Percentiles rank a stretch among this genome's conserved stretches.
phyloP scores from a whole-genome alignment of 805 yeast genomes.

The Huiozyma sinensis region DNA sequence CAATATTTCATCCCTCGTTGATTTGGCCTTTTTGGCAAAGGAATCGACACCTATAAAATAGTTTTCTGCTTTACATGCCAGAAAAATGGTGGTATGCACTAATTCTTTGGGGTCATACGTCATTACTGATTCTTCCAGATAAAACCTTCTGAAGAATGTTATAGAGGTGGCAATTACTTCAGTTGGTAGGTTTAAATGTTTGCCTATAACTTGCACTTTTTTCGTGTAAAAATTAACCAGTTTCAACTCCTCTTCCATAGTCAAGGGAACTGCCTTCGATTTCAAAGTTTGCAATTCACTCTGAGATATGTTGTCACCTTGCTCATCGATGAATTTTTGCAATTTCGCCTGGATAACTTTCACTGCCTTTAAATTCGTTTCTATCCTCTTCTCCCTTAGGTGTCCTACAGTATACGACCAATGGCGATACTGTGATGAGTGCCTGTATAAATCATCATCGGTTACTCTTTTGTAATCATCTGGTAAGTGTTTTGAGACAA shows the following conservation, averaged over 20 bases:
- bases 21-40: slow-evolving; percentile 61
- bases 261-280: slow-evolving; percentile 35
- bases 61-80: slow-evolving; percentile 91
- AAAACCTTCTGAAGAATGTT: slow-evolving; percentile 71
- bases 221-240: slow-evolving; percentile 63
- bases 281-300: slow-evolving; percentile 22
- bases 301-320: slow-evolving; percentile 22
- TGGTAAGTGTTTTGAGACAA: too few species aligned
- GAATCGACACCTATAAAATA: slow-evolving; percentile 76
- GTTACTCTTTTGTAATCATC: slow-evolving; percentile 32
- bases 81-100: slow-evolving; percentile 69
- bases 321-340: slow-evolving; percentile 20
- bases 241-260: slow-evolving; percentile 58
- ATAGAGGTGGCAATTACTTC: slow-evolving; percentile 85
- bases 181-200: slow-evolving; percentile 70
- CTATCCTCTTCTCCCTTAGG: slow-evolving; percentile 37
- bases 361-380: slow-evolving; percentile 48
- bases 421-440: slow-evolving; percentile 69
- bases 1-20: slow-evolving; percentile 56
- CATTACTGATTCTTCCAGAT: slow-evolving; percentile 70
- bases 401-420: slow-evolving; percentile 74
- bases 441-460: slow-evolving; percentile 79
- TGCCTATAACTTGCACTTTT: slow-evolving; percentile 59
- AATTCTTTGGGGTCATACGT: slow-evolving; percentile 79
- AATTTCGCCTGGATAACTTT: slow-evolving; percentile 26